phyloP scores from a whole-genome alignment of 371 early-diverging fungal genomes.

The Saksenaea oblongispora region DNA sequence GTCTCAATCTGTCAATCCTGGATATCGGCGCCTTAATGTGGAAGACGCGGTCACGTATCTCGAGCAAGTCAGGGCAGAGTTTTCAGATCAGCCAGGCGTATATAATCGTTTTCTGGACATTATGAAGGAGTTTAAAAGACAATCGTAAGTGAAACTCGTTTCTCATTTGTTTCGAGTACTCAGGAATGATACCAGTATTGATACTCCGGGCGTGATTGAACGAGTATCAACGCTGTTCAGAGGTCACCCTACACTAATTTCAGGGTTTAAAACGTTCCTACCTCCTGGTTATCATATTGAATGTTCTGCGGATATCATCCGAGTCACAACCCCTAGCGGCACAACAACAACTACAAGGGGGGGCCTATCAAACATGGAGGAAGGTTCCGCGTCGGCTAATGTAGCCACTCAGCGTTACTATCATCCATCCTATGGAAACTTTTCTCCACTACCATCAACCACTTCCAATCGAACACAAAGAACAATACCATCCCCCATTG shows the following conservation, averaged over 20 bases:
- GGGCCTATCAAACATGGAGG: too few species aligned
- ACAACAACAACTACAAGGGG: constrained; percentile 35
- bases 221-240: constrained; percentile 95
- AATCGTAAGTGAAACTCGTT: constrained; percentile 63
- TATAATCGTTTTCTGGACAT: constrained; percentile 98
- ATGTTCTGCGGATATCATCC: constrained; percentile 70
- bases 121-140: constrained; percentile 99
- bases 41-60: constrained; percentile 97
- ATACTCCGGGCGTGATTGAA: constrained; percentile 98
- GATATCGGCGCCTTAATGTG: constrained; percentile 54
- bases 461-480: too few species aligned
- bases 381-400: not conserved
- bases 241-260: constrained; percentile 91
- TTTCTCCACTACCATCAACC: not conserved
- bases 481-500: too few species aligned
- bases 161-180: not conserved
- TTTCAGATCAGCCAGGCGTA: constrained; percentile 90
- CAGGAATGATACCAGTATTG: constrained; percentile 62
- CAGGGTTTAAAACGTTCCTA: constrained; percentile 99
- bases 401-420: not conserved
- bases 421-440: not conserved
- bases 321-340: constrained; percentile 88
- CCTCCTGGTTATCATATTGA: constrained; percentile 97
- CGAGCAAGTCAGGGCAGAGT: constrained; percentile 96
- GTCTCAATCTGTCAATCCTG: not conserved